phyloP scores from a whole-genome alignment of 805 yeast species.

The Lipomyces yamanashiensis region DNA sequence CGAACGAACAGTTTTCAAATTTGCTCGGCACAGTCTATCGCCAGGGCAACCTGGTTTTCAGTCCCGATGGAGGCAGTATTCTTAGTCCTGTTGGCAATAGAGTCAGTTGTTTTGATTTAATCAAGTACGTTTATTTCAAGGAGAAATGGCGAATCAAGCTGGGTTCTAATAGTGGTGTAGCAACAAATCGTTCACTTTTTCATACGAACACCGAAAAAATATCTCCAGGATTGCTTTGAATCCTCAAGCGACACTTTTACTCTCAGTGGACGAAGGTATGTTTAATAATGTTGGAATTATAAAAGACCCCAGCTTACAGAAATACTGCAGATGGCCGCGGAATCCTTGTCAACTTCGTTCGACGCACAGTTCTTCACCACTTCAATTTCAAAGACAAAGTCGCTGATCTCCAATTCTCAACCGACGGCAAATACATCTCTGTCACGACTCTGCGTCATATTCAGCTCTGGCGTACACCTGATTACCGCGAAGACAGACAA shows the following conservation, averaged over 20 bases:
- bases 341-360: conserved; percentile 79
- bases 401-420: conserved; percentile 76
- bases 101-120: conserved; percentile 83
- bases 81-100: conserved; percentile 94
- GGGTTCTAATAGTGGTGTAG: conserved; percentile 14
- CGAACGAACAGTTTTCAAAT: conserved; percentile 67
- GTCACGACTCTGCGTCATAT: conserved; percentile 79
- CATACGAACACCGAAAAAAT: conserved; percentile 89
- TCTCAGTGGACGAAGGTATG: conserved; percentile 66
- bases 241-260: conserved; percentile 74
- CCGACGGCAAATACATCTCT: conserved; percentile 87
- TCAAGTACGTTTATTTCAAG: conserved; percentile 45
- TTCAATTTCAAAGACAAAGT: conserved; percentile 88
- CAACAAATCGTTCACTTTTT: conserved; percentile 84
- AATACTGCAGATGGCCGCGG: conserved; percentile 81
- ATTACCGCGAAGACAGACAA: conserved; percentile 69
- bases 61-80: conserved; percentile 81
- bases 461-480: conserved; percentile 94
- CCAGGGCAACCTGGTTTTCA: conserved; percentile 85
- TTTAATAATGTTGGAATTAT: not conserved
- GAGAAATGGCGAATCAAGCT: not conserved
- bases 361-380: conserved; percentile 87
- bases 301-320: not conserved
- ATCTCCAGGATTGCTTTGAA: conserved; percentile 80
- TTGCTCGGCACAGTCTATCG: conserved; percentile 92